Conservation (phyloP, 106 monocot genomes). For the Acanthochlamys bracteata region DNA sequence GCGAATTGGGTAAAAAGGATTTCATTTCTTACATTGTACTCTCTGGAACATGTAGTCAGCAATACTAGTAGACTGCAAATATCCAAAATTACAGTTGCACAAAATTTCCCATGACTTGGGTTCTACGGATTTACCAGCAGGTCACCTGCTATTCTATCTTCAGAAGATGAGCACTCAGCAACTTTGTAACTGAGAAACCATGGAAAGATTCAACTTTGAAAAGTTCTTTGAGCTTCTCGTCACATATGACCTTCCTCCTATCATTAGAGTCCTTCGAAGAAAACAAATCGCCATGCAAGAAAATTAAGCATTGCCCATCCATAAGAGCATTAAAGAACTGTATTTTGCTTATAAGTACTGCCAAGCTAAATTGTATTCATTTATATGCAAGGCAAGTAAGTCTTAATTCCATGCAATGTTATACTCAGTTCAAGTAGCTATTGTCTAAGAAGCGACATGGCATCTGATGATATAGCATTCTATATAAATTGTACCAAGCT, state of each 20-base stretch:
- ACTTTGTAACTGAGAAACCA: conserved; percentile 68
- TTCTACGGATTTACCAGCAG: conserved; percentile 4
- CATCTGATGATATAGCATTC: too few relatives aligned
- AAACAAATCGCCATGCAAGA: conserved; percentile 4
- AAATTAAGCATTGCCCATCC: neutral
- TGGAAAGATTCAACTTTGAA: conserved; percentile 70
- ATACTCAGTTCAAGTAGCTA: too few relatives aligned
- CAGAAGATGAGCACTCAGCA: conserved; percentile 76
- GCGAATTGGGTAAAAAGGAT: neutral
- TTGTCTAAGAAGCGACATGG: too few relatives aligned
- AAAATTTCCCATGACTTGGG: conserved; percentile 43
- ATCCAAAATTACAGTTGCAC: conserved; percentile 11
- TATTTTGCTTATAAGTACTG: neutral
- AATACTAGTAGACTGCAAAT: neutral
- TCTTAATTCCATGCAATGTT: too few relatives aligned
- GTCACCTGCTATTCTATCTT: conserved; percentile 39
- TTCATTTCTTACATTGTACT: conserved; percentile 10
- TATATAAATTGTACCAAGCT: too few relatives aligned
- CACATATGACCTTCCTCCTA: conserved; percentile 73
- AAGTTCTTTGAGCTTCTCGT: conserved; percentile 75
- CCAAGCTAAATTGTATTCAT: neutral
- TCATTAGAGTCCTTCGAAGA: conserved; percentile 71
- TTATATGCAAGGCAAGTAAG: too few relatives aligned
- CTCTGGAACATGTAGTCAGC: neutral
- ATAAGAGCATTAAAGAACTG: neutral